These are phyloP conservation scores for Zymoseptoria tritici DNA, from an alignment of 2,329 filamentous ascomycete genomes.

Conservation along the genomic window DNA sequence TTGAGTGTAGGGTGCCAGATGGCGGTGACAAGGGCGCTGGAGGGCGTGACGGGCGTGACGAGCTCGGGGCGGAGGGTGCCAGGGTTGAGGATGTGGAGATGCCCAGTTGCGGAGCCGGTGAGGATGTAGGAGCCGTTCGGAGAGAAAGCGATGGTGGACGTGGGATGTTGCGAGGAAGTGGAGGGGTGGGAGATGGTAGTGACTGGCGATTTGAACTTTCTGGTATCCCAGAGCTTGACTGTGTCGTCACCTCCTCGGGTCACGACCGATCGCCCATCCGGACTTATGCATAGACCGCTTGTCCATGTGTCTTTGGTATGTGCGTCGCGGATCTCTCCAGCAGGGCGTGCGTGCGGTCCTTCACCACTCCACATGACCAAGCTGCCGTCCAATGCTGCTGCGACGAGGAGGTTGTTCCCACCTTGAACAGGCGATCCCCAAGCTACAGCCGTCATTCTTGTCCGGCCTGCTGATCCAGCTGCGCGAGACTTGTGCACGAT, in stretches of 20 bases:
- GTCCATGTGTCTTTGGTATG: conserved; percentile 84
- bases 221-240: conserved; percentile 94
- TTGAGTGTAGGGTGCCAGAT: conserved; percentile 93
- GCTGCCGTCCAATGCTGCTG: conserved; percentile 79
- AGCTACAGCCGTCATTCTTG: conserved; percentile 84
- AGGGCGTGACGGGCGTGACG: conserved; percentile 81
- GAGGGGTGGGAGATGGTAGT: conserved; percentile 72
- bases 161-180: conserved; percentile 74
- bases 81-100: conserved; percentile 88
- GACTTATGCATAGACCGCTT: conserved; percentile 80
- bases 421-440: conserved; percentile 75
- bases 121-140: conserved; percentile 77
- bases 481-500: conserved; percentile 92
- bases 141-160: conserved; percentile 82
- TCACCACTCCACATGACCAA: conserved; percentile 88
- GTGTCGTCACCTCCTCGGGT: conserved; percentile 84
- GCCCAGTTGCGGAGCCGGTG: conserved; percentile 76
- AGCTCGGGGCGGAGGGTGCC: conserved; percentile 80
- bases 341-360: conserved; percentile 74
- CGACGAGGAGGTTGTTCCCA: conserved; percentile 69
- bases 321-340: conserved; percentile 75
- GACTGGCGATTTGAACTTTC: conserved; percentile 88
- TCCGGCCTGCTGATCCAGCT: conserved; percentile 80
- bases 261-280: conserved; percentile 82
- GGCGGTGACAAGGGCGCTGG: conserved; percentile 72